A percentile compares a stretch with the other conserved stretches of the same genome.
Evolutionary conservation across 129 eudicot genomes (phyloP).

Genomic region (Helichrysum umbraculigerum): DNA sequence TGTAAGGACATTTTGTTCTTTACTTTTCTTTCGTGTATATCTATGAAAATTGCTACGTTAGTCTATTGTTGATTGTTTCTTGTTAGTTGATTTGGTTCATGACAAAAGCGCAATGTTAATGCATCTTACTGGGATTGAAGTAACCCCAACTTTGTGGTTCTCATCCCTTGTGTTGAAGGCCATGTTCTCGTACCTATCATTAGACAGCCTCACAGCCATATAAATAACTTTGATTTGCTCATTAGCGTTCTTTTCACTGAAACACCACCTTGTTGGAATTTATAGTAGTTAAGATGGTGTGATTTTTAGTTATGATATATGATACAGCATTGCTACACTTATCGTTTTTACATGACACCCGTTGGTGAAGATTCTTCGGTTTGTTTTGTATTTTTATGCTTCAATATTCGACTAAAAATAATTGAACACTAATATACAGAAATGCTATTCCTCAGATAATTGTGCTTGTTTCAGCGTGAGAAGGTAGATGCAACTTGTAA

Average conservation of each 20-base stretch:
- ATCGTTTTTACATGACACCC: not conserved
- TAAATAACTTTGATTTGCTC: too few species aligned
- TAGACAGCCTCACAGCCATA: too few species aligned
- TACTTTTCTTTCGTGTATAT: conserved; percentile 8
- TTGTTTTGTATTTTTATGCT: not conserved
- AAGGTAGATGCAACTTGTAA: not conserved
- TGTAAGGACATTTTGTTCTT: conserved; percentile 8
- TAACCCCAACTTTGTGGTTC: too few species aligned
- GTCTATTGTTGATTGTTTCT: not conserved
- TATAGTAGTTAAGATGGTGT: not conserved
- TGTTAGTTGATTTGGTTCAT: conserved; percentile 9
- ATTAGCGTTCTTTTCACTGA: too few species aligned
- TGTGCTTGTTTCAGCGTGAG: not conserved
- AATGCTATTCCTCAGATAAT: not conserved
- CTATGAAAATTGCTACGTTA: not conserved
- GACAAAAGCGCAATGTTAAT: not conserved
- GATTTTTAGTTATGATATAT: not conserved
- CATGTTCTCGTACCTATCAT: too few species aligned
- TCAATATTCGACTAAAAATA: not conserved
- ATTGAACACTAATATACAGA: not conserved
- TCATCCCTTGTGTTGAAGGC: too few species aligned
- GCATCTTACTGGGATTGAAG: not conserved
- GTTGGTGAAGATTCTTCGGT: not conserved
- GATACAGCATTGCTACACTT: not conserved
- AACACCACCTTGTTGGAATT: too few species aligned